phyloP scores from a whole-genome alignment of 192 early-diverging fungal genomes.

The Umbelopsis isabellina region DNA sequence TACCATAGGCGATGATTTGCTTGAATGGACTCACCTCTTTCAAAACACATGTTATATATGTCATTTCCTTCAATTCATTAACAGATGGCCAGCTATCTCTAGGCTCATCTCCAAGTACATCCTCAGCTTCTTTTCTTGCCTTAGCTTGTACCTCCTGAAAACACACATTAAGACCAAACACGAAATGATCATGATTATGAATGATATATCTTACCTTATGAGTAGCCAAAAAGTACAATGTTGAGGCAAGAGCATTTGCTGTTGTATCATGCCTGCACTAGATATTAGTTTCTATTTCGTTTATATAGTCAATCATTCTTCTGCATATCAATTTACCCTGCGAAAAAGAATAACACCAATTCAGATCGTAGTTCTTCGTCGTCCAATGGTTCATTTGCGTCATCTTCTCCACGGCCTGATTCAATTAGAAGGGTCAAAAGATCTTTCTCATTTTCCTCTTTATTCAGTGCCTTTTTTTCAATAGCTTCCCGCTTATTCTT shows the following conservation, averaged over 20 bases:
- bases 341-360: slow-evolving; percentile 55
- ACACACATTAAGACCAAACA: slow-evolving; percentile 50
- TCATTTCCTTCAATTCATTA: slow-evolving; percentile 56
- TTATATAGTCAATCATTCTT: no score
- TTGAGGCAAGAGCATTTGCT: slow-evolving; percentile 53
- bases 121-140: slow-evolving; percentile 54
- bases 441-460: slow-evolving; percentile 35
- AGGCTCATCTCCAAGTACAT: slow-evolving; percentile 56
- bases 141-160: slow-evolving; percentile 55
- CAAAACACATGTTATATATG: slow-evolving; percentile 53
- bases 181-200: slow-evolving; percentile 49
- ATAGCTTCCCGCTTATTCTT: slow-evolving; percentile 35
- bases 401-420: slow-evolving; percentile 50
- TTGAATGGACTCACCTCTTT: slow-evolving; percentile 43
- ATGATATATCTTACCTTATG: slow-evolving; percentile 26
- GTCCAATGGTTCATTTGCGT: slow-evolving; percentile 31
- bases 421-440: slow-evolving; percentile 60
- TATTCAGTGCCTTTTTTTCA: slow-evolving; percentile 16
- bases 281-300: neutral
- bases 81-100: slow-evolving; percentile 50
- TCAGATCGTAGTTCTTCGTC: slow-evolving; percentile 33
- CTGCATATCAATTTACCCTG: slow-evolving; percentile 26
- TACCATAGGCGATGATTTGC: neutral
- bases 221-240: slow-evolving; percentile 53
- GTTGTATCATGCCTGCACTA: slow-evolving; percentile 52